Conservation (phyloP, 2,329 filamentous ascomycete genomes). For the Huntiella omanensis region DNA sequence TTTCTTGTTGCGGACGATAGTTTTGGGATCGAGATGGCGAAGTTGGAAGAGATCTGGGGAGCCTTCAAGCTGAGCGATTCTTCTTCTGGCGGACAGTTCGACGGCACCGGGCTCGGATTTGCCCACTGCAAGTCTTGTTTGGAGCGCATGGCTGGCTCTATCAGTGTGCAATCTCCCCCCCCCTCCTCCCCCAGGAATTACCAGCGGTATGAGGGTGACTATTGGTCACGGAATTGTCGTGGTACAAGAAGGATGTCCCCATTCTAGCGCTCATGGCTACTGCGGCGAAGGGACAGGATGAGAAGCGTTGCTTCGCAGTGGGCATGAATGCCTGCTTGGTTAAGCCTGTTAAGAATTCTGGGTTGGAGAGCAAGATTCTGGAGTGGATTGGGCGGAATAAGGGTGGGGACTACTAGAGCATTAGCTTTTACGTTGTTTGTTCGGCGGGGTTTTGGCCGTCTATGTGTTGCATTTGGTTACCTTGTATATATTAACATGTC, state of each 20-base stretch:
- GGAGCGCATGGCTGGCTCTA: conserved; percentile 61
- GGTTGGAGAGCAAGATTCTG: conserved; percentile 4
- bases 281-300: conserved; percentile 51
- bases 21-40: conserved; percentile 64
- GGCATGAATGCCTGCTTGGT: conserved; percentile 62
- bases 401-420: no score
- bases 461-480: no score
- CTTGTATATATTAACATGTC: no score
- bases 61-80: conserved; percentile 70
- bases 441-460: no score
- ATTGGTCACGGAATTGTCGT: conserved; percentile 27
- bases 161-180: conserved; percentile 44
- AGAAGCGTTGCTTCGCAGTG: conserved; percentile 52
- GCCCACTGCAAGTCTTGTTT: conserved; percentile 69
- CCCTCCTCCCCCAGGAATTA: conserved; percentile 26
- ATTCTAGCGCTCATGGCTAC: conserved; percentile 72
- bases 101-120: conserved; percentile 58
- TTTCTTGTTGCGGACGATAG: conserved; percentile 63
- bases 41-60: conserved; percentile 53
- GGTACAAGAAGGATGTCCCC: conserved; percentile 41
- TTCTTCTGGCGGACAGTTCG: conserved; percentile 60
- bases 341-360: conserved; percentile 45
- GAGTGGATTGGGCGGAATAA: not conserved
- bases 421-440: no score
- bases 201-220: conserved; percentile 51